Percentiles rank a stretch among this genome's conserved stretches.
These are phyloP conservation scores for Mortierella antarctica DNA, from an alignment of 192 early-diverging fungal species.

Conservation along the genomic window DNA sequence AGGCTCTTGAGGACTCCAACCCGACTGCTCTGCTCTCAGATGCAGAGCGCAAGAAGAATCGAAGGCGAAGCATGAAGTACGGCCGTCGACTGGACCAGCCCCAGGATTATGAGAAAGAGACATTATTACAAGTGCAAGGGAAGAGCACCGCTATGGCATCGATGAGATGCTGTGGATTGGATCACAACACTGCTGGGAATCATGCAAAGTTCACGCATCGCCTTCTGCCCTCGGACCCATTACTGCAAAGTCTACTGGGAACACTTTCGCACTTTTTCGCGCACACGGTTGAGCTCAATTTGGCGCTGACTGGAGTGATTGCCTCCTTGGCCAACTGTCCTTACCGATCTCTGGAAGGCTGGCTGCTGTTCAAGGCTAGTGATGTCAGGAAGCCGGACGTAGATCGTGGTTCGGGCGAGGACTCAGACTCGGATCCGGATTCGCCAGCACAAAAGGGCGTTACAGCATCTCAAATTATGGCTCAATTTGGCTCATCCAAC, in stretches of 20 bases:
- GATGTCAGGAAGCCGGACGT: slow-evolving; percentile 51
- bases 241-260: slow-evolving; percentile 73
- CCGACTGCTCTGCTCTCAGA: slow-evolving; percentile 18
- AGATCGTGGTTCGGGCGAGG: slow-evolving; percentile 50
- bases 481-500: background rate
- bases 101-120: slow-evolving; percentile 11
- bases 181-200: background rate
- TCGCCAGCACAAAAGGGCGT: background rate
- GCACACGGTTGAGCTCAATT: slow-evolving; percentile 87
- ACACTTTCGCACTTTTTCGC: slow-evolving; percentile 83
- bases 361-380: slow-evolving; percentile 63
- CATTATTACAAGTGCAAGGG: slow-evolving; percentile 6
- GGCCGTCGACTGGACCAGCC: slow-evolving; percentile 51
- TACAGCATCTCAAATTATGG: background rate
- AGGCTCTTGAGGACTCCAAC: slow-evolving; percentile 20
- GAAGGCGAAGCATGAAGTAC: slow-evolving; percentile 62
- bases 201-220: slow-evolving; percentile 53
- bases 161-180: slow-evolving; percentile 3
- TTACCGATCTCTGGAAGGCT: slow-evolving; percentile 79
- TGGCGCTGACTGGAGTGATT: slow-evolving; percentile 93
- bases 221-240: slow-evolving; percentile 67
- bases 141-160: slow-evolving; percentile 26
- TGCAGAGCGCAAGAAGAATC: slow-evolving; percentile 52
- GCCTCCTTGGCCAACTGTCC: slow-evolving; percentile 82
- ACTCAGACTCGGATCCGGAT: slow-evolving; percentile 6